Conservation (phyloP, 805 yeast species). For the Ogataea salicorniae region DNA sequence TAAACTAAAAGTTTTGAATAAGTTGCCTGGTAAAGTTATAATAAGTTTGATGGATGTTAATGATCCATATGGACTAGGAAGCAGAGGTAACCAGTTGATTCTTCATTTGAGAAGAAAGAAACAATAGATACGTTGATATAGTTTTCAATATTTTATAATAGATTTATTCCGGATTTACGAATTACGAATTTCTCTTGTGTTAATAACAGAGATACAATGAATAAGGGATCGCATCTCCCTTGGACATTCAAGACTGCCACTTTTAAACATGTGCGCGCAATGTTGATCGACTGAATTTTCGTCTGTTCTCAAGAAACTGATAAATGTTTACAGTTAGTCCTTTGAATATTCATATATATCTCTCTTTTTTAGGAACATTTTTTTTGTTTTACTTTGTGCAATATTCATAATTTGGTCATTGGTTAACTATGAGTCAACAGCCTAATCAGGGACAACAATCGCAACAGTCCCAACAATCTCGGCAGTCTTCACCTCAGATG, state of each 20-base stretch:
- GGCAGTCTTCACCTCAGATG: constrained; percentile 16
- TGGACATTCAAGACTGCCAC: no score
- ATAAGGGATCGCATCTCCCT: no score
- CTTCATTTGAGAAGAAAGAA: constrained; percentile 11
- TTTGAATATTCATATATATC: no score
- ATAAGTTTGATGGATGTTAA: constrained; percentile 14
- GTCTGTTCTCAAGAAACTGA: no score
- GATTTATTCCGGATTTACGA: not conserved
- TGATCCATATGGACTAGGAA: constrained; percentile 2
- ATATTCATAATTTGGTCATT: not conserved
- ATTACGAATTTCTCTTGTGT: not conserved
- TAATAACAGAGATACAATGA: no score
- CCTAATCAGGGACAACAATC: constrained; percentile 9
- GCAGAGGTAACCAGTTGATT: constrained; percentile 14
- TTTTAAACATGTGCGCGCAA: no score
- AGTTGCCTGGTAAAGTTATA: constrained; percentile 25
- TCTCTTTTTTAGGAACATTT: not conserved
- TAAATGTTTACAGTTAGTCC: no score
- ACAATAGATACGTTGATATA: not conserved
- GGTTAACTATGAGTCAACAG: constrained; percentile 2
- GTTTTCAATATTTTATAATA: not conserved
- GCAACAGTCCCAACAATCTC: constrained; percentile 8
- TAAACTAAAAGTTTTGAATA: constrained; percentile 20
- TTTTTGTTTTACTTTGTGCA: not conserved
- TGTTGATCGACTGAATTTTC: no score